These are phyloP conservation scores for Fusarium sp. DNA, from an alignment of 2,329 filamentous ascomycete genomes.

Conservation along the genomic window DNA sequence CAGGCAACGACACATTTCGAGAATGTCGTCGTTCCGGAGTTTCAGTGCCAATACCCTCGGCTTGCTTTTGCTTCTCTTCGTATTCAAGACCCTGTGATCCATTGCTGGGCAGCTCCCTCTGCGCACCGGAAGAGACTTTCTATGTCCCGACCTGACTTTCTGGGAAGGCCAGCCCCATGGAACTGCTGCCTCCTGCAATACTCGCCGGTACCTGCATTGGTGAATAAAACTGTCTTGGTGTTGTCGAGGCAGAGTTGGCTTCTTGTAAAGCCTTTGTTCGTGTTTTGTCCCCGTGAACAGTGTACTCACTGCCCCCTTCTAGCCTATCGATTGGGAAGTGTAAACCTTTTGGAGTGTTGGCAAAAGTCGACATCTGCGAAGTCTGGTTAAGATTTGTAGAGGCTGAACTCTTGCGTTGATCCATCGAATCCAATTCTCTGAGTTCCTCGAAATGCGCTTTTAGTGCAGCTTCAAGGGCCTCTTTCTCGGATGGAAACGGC, in stretches of 20 bases:
- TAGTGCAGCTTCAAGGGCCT: constrained; percentile 26
- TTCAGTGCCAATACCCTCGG: background rate
- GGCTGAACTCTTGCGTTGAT: background rate
- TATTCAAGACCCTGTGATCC: background rate
- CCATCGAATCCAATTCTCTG: constrained; percentile 5
- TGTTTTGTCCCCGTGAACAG: background rate
- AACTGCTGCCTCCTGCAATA: background rate
- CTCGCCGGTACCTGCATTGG: constrained; percentile 26
- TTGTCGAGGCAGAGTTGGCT: constrained; percentile 22
- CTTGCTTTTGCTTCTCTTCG: background rate
- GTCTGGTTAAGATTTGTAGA: background rate
- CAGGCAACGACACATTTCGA: background rate
- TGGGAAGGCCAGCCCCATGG: background rate
- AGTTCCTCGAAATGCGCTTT: constrained; percentile 31
- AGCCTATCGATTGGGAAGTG: background rate
- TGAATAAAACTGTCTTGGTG: constrained; percentile 40
- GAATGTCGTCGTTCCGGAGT: background rate
- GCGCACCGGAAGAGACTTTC: constrained; percentile 19
- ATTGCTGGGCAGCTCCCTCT: background rate
- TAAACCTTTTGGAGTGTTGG: background rate
- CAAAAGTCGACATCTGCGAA: background rate
- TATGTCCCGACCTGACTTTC: constrained; percentile 23
- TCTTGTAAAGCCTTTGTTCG: background rate
- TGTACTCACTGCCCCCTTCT: background rate
- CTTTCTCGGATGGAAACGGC: constrained; percentile 22